These are phyloP conservation scores for Shiraia bambusicola DNA, from an alignment of 2,329 filamentous ascomycete genomes.

Conservation along the genomic window DNA sequence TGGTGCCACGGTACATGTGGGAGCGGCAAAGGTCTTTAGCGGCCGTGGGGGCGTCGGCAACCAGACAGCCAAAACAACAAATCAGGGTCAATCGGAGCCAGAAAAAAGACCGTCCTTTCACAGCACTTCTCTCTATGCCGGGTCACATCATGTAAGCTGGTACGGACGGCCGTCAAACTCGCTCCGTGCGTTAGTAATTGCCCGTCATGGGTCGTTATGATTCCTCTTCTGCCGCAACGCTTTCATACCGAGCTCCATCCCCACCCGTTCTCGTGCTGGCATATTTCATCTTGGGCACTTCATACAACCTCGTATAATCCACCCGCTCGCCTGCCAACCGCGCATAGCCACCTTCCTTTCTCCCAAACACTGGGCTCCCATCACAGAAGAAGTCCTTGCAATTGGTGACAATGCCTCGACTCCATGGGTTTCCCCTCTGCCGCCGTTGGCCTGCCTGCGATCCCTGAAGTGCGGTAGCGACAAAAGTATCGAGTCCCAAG, in stretches of 20 bases:
- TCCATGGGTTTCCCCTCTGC: conserved; percentile 76
- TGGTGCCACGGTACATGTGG: conserved; percentile 8
- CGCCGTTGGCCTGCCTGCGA: conserved; percentile 52
- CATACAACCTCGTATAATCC: conserved; percentile 89
- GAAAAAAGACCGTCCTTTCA: conserved; percentile 2
- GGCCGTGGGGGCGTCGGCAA: conserved; percentile 25
- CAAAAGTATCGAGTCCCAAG: conserved; percentile 88
- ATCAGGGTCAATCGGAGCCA: conserved; percentile 4
- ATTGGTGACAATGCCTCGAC: conserved; percentile 78
- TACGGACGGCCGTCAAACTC: no score
- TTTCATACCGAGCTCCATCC: conserved; percentile 58
- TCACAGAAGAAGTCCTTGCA: conserved; percentile 98
- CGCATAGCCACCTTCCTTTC: conserved; percentile 70
- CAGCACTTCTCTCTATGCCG: background rate
- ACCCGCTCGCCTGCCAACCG: conserved; percentile 76
- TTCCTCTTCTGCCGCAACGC: conserved; percentile 49
- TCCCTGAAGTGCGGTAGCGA: conserved; percentile 82
- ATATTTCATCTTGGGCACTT: conserved; percentile 72
- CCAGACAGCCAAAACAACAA: conserved; percentile 9
- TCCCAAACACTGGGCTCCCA: conserved; percentile 76
- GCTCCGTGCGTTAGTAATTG: no score
- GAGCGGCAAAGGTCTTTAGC: conserved; percentile 17
- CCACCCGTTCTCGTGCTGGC: conserved; percentile 38
- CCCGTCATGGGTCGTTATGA: conserved; percentile 10
- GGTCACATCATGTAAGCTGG: background rate